Conservation (phyloP, 345 rosid genomes). For the Dovyalis caffra region DNA sequence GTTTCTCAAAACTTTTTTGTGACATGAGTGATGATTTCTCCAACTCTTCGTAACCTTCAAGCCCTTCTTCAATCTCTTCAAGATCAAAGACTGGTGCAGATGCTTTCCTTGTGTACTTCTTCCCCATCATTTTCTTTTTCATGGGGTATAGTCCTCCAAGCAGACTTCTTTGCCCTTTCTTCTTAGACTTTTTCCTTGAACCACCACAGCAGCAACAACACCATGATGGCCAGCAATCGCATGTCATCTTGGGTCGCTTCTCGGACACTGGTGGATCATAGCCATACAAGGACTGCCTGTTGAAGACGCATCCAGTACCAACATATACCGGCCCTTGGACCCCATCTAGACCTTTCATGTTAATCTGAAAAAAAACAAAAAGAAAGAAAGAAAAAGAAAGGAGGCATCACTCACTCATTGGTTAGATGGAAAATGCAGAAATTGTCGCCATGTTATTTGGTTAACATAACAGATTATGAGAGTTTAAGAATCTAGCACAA, state of each 20-base stretch:
- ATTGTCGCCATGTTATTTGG: neutral
- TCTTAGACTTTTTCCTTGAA: constrained; percentile 74
- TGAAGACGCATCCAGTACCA: constrained; percentile 96
- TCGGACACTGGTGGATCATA: constrained; percentile 90
- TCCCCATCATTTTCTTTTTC: constrained; percentile 72
- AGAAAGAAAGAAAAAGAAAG: no score
- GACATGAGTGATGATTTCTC: constrained; percentile 95
- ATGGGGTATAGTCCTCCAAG: constrained; percentile 52
- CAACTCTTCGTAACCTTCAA: constrained; percentile 88
- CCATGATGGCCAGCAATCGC: constrained; percentile 98
- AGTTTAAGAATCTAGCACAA: neutral
- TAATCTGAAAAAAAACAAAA: constrained; percentile 46
- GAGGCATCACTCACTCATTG: neutral
- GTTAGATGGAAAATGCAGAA: neutral
- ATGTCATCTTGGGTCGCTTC: constrained; percentile 92
- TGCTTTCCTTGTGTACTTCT: constrained; percentile 63
- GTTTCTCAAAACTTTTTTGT: constrained; percentile 90
- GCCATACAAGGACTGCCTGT: constrained; percentile 88
- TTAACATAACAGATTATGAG: neutral
- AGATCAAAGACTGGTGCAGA: constrained; percentile 59
- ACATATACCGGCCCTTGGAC: constrained; percentile 96
- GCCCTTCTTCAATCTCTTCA: constrained; percentile 97
- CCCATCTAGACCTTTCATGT: constrained; percentile 92
- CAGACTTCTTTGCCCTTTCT: constrained; percentile 56
- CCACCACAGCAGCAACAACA: constrained; percentile 90